These are phyloP conservation scores for Verticillium nubilum DNA, from an alignment of 2,329 filamentous ascomycete genomes.

Conservation along the genomic window DNA sequence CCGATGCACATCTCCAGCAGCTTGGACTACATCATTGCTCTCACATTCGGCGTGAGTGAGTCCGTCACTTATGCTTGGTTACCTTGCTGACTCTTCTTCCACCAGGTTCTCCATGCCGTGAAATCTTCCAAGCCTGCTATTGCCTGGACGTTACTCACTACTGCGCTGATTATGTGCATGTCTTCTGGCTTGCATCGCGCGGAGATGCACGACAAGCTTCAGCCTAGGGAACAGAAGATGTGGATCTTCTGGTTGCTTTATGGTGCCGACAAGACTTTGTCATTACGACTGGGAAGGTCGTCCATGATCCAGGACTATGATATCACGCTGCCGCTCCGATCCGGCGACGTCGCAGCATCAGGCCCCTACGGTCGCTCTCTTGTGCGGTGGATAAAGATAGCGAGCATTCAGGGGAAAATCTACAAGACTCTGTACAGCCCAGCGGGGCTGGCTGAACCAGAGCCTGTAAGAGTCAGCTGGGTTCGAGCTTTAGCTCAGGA, in stretches of 20 bases:
- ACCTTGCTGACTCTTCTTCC: neutral
- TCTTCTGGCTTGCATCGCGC: constrained; percentile 14
- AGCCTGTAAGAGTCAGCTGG: constrained; percentile 9
- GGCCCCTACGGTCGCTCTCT: neutral
- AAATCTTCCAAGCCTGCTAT: constrained; percentile 13
- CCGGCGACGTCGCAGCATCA: neutral
- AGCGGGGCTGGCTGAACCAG: constrained; percentile 13
- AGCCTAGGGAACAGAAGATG: constrained; percentile 7
- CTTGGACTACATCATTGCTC: constrained; percentile 11
- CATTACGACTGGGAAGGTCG: constrained; percentile 18
- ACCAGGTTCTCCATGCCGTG: constrained; percentile 12
- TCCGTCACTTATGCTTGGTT: no score
- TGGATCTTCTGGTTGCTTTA: constrained; percentile 21
- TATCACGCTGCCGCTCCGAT: constrained; percentile 14
- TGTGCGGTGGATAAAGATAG: constrained; percentile 12
- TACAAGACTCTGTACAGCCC: constrained; percentile 22
- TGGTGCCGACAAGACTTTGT: constrained; percentile 17
- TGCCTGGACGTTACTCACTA: constrained; percentile 16
- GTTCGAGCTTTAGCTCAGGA: constrained; percentile 3
- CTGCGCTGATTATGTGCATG: constrained; percentile 14
- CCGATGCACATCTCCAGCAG: constrained; percentile 14
- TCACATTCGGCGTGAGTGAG: constrained; percentile 13
- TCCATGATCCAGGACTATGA: constrained; percentile 19
- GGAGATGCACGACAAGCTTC: neutral
- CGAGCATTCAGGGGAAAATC: constrained; percentile 16